Evolutionary conservation across 306 rosid genomes (phyloP), one percentile per base, ranked within the genome.

Genomic region (Cicer chorassanicum): DNA sequence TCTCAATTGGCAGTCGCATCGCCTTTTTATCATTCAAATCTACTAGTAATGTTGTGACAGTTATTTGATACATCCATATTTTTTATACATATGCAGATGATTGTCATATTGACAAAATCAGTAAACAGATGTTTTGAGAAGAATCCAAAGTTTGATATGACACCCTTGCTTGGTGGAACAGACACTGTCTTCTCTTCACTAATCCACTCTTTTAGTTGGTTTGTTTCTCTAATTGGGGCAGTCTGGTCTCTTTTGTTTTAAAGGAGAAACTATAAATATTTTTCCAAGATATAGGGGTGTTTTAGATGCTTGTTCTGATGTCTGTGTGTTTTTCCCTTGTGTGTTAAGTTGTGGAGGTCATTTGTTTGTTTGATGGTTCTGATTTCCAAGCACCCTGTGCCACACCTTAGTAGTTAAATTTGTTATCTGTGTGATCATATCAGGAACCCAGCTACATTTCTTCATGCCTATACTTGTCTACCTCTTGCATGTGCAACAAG

Each of bases 81-180:
- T 53, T 73, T 50, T 53, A 63, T 41, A 56, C 73, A 72, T 82
- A 65, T 91, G 96, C 97, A 93, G 98, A 86, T 93, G 93, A 84
- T 93, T 77, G 92, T 93, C 74, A 93, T 93, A 84, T 80, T 93
- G 75, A 93, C 98, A 41, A 91, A 93, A 90, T 88, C 98, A 21
- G 88, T 93, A 68, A 89, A 89, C 84, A 89, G 87, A 82, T 91
- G 93, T 85, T 93, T 93, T 83, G 98, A 91, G 92, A 93, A 88
- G 93, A 93, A 93, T 64, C 84, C 98, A n/a, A 93, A 91, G 90
- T 93, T 93, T 87, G 98, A 93, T 79, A 93, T 91, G 97, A 87
- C 98, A 70, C 87, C 97, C 77, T 86, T 93, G 87, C 97, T 93
- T 75, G 98, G 98, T 78, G 98, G 97, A 86, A 93, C 98, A n/a